phyloP scores from a whole-genome alignment of 2,329 filamentous ascomycete species.

The Lithohypha guttulata region DNA sequence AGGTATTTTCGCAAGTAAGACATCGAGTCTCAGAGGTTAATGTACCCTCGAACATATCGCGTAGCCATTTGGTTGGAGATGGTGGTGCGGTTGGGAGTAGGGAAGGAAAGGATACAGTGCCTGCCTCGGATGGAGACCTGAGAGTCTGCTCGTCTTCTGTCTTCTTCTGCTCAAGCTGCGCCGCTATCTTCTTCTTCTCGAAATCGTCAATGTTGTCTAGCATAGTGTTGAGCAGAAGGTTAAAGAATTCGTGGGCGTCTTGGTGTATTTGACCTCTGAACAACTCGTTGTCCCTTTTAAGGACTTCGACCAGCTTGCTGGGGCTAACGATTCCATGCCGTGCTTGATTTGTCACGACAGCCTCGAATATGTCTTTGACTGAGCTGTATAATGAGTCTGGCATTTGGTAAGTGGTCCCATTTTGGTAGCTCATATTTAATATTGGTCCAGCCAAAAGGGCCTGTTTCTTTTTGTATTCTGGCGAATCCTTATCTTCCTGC shows the following conservation, averaged over 20 bases:
- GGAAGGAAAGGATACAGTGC: constrained; percentile 29
- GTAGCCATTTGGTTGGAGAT: constrained; percentile 77
- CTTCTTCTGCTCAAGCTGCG: constrained; percentile 29
- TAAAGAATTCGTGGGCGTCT: constrained; percentile 95
- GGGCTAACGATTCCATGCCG: constrained; percentile 86
- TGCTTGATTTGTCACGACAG: constrained; percentile 68
- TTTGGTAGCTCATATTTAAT: constrained; percentile 72
- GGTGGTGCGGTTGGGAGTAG: constrained; percentile 32
- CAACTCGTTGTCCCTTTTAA: constrained; percentile 92
- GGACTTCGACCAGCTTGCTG: constrained; percentile 82
- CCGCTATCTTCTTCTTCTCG: constrained; percentile 41
- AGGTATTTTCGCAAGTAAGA: constrained; percentile 89
- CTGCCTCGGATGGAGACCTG: constrained; percentile 38
- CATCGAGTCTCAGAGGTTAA: constrained; percentile 94
- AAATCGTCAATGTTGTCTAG: constrained; percentile 90
- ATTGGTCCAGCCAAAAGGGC: constrained; percentile 81
- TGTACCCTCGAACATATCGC: constrained; percentile 91
- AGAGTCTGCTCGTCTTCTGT: constrained; percentile 22
- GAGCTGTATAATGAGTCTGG: constrained; percentile 89
- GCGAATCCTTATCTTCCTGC: constrained; percentile 88
- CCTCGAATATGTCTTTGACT: constrained; percentile 90
- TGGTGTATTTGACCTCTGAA: constrained; percentile 97
- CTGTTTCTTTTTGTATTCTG: constrained; percentile 96
- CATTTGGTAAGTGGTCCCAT: constrained; percentile 75
- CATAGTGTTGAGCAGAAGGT: constrained; percentile 87